Evolutionary conservation across 1,284 basidiomycete species (phyloP), one percentile per base, ranked within the genome.

Genomic region (Sanguinoderma infundibulare): DNA sequence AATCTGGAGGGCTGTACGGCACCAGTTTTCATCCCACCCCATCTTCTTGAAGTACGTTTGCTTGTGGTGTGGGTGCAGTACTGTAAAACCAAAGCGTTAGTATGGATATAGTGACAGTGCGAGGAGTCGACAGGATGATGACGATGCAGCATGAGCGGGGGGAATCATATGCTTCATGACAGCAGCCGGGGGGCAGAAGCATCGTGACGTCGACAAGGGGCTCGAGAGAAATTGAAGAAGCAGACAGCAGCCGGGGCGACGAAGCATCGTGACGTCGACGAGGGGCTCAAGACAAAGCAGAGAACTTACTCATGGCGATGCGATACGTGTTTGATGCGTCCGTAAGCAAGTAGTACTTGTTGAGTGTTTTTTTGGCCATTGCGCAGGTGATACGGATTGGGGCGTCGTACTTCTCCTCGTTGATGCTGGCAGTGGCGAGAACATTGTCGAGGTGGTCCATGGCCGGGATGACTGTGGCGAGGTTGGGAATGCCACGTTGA

Each of bases 311-410:
- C 22, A 42, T 42, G 8, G 40, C 40, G 9, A 42, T 42, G 4
- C 40, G 9, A 10, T 42, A 42, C 0, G 40, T 22, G 0, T 7
- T 12, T 0, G 73, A 74, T 0, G 34, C 10, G 42, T 75, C 70
- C 2, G 70, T 75, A 9, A 61, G 9, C 15, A 50, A 44, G 49
- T 76, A 76, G 61, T 75, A 75, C 0, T 51, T 39, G 55, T 75
- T 75, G 14, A 73, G 59, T 0, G 70, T 74, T 26, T 62, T 66
- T 53, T 74, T 74, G 6, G 64, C 73, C 1, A 75, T 20, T 2
- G 5, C 26, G 1, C 74, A 53, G 0, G 71, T 60, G 0, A 65
- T 63, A n/a, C 54, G 53, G 15, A 75, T 68, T 70, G 0, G 9
- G 9, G 20, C 6, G 6, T 40, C n/a, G 39, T 40, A 40, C 39